Conservation (phyloP, 495 filamentous ascomycete species). For the Amniculicola lignicola region DNA sequence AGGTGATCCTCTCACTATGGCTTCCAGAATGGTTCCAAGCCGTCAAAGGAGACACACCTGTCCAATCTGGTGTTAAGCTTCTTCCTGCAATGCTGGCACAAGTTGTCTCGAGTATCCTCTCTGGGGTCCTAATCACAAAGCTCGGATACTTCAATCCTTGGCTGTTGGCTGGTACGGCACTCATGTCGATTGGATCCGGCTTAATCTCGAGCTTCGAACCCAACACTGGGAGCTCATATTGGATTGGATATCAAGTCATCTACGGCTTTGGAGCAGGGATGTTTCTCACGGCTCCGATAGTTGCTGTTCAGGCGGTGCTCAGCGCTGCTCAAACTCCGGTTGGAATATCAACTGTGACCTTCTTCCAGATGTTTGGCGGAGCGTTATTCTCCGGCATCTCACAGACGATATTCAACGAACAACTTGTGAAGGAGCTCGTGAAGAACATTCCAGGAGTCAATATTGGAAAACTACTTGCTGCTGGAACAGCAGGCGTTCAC, state of each 20-base stretch:
- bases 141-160: constrained; percentile 30
- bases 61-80: constrained; percentile 14
- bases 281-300: constrained; percentile 19
- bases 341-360: constrained; percentile 36
- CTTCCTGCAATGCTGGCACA: constrained; percentile 21
- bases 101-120: constrained; percentile 20
- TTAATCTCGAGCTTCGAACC: constrained; percentile 27
- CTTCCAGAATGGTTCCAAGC: constrained; percentile 32
- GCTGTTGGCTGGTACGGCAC: constrained; percentile 23
- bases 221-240: constrained; percentile 17
- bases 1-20: constrained; percentile 51
- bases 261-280: constrained; percentile 28
- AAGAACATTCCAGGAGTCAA: constrained; percentile 46
- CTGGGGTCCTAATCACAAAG: constrained; percentile 22
- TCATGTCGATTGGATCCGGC: constrained; percentile 22
- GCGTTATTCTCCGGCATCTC: constrained; percentile 37
- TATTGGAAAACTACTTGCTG: constrained; percentile 44
- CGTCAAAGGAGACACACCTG: constrained; percentile 18
- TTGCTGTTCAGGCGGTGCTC: constrained; percentile 29
- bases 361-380: constrained; percentile 38
- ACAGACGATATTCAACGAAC: constrained; percentile 41
- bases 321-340: constrained; percentile 19
- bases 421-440: constrained; percentile 22
- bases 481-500: constrained; percentile 53
- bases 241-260: constrained; percentile 33